Conservation (phyloP, 208 protist genomes). For the Histomonas meleagridis region DNA sequence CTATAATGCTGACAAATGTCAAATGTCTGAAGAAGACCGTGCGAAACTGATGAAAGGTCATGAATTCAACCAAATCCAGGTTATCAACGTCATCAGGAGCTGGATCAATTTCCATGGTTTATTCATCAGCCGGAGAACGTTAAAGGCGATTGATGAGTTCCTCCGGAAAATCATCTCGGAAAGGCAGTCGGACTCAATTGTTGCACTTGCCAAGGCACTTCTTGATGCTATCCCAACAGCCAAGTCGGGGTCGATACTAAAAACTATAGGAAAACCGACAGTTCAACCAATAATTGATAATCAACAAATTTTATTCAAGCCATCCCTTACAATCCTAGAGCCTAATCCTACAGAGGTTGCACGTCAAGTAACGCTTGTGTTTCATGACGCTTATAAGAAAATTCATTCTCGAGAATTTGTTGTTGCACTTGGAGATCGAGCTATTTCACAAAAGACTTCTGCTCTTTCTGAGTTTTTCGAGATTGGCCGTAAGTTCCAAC, state of each 20-base stretch:
- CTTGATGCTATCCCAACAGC: not conserved
- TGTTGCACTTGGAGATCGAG: not conserved
- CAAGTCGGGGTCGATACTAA: too few relatives aligned
- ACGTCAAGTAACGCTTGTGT: not conserved
- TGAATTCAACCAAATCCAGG: not conserved
- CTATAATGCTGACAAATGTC: not conserved
- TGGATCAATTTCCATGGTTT: not conserved
- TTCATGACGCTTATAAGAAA: not conserved
- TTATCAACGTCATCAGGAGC: not conserved
- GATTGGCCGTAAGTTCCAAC: not conserved
- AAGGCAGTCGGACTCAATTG: not conserved
- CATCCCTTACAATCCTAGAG: not conserved
- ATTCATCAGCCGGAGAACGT: not conserved
- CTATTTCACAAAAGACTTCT: not conserved
- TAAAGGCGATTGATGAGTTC: not conserved
- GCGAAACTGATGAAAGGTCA: not conserved
- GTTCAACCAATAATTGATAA: not conserved
- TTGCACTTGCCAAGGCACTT: not conserved
- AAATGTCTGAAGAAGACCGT: not conserved
- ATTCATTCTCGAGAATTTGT: conserved; percentile 2
- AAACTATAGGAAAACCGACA: not conserved
- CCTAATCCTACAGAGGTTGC: not conserved
- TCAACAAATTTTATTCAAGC: not conserved
- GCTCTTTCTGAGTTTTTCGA: not conserved
- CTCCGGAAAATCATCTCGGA: not conserved